Conservation (phyloP, 768 basidiomycete genomes). For the Boletus subcaerulescens region DNA sequence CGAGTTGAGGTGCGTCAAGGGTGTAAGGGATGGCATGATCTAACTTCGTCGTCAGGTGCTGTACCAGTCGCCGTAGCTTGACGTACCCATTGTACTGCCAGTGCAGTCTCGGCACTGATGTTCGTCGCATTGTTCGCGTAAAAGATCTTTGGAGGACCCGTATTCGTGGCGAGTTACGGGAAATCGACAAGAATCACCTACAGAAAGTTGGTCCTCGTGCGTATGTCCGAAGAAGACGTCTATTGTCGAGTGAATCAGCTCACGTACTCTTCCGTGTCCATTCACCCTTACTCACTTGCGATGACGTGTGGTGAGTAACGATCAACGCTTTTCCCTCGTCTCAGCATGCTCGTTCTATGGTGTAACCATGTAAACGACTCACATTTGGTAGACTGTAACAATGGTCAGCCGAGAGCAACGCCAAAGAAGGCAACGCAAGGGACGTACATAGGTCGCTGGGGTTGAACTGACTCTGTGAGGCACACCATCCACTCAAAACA, state of each 20-base stretch:
- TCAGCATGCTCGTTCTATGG: background rate
- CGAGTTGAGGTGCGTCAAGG: constrained; percentile 65
- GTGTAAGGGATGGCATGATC: constrained; percentile 58
- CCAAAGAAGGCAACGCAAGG: background rate
- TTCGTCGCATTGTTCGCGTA: constrained; percentile 67
- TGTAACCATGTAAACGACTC: background rate
- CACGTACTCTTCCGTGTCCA: background rate
- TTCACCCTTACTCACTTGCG: constrained; percentile 33
- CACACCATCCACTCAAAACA: constrained; percentile 48
- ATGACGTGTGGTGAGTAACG: constrained; percentile 48
- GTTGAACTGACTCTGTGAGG: constrained; percentile 38
- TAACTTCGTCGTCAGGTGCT: background rate
- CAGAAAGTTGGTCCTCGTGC: constrained; percentile 67
- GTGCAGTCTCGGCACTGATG: constrained; percentile 53
- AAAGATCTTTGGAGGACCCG: constrained; percentile 47
- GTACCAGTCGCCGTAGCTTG: background rate
- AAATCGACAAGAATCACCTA: constrained; percentile 21
- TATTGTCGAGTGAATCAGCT: constrained; percentile 15
- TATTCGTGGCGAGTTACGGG: background rate
- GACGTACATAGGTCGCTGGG: constrained; percentile 45
- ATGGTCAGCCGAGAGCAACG: background rate
- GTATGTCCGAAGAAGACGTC: constrained; percentile 74
- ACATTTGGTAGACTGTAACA: constrained; percentile 47
- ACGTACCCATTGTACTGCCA: constrained; percentile 46
- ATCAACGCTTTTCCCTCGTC: constrained; percentile 34